Base-by-base conservation (phyloP, 352 stramenopile species). In the Phytophthora meadii region DNA sequence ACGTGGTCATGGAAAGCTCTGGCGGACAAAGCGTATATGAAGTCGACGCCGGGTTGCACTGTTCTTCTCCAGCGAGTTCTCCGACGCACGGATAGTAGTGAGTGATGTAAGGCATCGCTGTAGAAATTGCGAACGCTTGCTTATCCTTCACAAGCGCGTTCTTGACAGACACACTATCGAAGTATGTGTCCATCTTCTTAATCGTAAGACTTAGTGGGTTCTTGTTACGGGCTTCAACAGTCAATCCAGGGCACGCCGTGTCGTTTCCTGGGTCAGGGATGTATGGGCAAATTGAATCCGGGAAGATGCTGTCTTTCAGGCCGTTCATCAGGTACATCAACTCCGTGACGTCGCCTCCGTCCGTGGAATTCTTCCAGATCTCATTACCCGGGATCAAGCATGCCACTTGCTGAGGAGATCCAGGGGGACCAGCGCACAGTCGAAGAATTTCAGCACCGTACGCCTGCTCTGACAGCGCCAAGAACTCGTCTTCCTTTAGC, bases 41-140 rank as follows among this genome's bases (percentile, higher is more conserved):
- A 6, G 66, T 64, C 5, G 76, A 85, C 28, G 69, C 60, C 6
- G 81, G 77, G 59, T 87, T 79, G 63, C 82, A 90, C n/a, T 69
- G 82, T 19, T 73, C 64, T 59, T 89, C 71, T 4, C 59, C 70
- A 22, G 67, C 65, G 15, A 89, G 58, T 5, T 77, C 74, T 27
- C 82, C 79, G 10, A 88, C 75, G 36, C 82, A 90, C 15, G 82
- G 82, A 36, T 87, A 85, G 59, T 81, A 90, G 66, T 84, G 79
- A 37, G 81, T 86, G 36, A 75, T 76, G 65, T 84, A 83, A 2
- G 81, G 77, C 74, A 77, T 89, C 7, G 74, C 64, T 5, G 81
- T 89, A 9, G 77, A 69, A 68, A 89, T 87, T 5, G 76, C 7
- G 17, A 89, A 59, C 22, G 81, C 54, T 40, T 22, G 36, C 10